Evolutionary conservation across 73 alveolate species (phyloP), one percentile per base, ranked within the genome.

Genomic region (Tetrahymena malaccensis): DNA sequence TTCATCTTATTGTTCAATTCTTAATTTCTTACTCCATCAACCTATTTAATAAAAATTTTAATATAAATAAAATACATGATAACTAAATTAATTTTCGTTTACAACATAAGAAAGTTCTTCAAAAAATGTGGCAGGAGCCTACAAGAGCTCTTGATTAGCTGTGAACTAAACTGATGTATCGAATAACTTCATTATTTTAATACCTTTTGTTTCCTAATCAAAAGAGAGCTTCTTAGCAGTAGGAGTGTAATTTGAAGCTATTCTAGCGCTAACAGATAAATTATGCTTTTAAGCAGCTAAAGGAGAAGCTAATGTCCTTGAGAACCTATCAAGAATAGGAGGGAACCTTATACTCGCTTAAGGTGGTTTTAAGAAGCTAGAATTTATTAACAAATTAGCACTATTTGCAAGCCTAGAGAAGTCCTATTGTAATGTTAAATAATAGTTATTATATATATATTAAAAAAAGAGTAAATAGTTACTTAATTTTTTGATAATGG

Each of bases 231-330:
- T 98, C 93, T 98, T 98, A 0, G 99, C 98, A 31, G 96, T 55
- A 21, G 98, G 98, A 50, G 98, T 96, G 93, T 96, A 97, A 96
- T 98, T 98, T 34, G 99, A 97, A 19, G 99, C 99, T 43, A 98
- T 97, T 85, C 99, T 94, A 84, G 97, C 98, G 37, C 98, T 96
- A 19, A 98, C 99, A 43, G 99, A 95, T 95, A 98, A 94, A 96
- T 98, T 98, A 58, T 96, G 98, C 94, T 98, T 96, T 96, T 96
- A 94, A 19, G 98, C 97, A 35, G 98, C 84, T 34, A 98, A 96
- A 0, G 99, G 99, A 10, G 99, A 99, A 8, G 99, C 99, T 96
- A 98, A 94, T 21, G 99, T 99, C 37, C 99, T 96, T 56, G 98
- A 95, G 97, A 99, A 99, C 85, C 98, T 98, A 89, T 98, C 99